These are phyloP conservation scores for Beauveria brongniartii DNA, from an alignment of 2,329 filamentous ascomycete genomes.

Conservation along the genomic window DNA sequence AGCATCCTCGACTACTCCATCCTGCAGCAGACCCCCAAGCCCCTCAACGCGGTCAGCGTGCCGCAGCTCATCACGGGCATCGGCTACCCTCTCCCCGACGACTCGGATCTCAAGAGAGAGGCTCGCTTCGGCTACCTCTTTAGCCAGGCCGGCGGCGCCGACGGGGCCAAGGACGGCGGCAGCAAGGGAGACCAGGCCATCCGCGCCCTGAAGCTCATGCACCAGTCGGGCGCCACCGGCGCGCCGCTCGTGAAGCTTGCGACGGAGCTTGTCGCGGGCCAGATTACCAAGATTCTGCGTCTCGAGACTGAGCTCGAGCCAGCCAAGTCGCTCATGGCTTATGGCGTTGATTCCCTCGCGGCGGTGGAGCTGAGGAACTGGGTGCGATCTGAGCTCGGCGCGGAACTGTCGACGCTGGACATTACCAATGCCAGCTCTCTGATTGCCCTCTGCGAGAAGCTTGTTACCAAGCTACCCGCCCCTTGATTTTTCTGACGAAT, in stretches of 20 bases:
- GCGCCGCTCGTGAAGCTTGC: slow-evolving; percentile 13
- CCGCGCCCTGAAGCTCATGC: slow-evolving; percentile 12
- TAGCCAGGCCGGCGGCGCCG: slow-evolving; percentile 4
- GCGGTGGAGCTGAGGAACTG: slow-evolving; percentile 24
- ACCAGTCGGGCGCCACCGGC: slow-evolving; percentile 6
- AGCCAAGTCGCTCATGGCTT: slow-evolving; percentile 18
- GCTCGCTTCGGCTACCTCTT: slow-evolving; percentile 18
- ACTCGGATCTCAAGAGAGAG: slow-evolving; percentile 18
- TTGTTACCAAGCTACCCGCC: slow-evolving; percentile 12
- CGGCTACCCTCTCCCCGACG: slow-evolving; percentile 17
- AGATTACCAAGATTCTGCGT: slow-evolving; percentile 19
- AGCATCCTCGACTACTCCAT: slow-evolving; percentile 21
- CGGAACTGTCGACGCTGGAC: slow-evolving; percentile 20
- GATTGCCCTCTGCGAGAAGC: slow-evolving; percentile 20
- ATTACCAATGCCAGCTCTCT: slow-evolving; percentile 21
- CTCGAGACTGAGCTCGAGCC: slow-evolving; percentile 19
- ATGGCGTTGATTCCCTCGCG: slow-evolving; percentile 23
- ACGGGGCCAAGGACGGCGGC: neutral
- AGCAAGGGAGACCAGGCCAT: slow-evolving; percentile 13
- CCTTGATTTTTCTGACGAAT: neutral
- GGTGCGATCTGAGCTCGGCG: slow-evolving; percentile 18
- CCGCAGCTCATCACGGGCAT: slow-evolving; percentile 21
- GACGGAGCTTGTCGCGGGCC: slow-evolving; percentile 17
- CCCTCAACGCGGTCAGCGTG: slow-evolving; percentile 12
- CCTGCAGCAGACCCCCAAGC: slow-evolving; percentile 18